Evolutionary conservation across 805 yeast genomes (phyloP), one percentile per base, ranked within the genome.

Genomic region (Nakazawaea anatomiae): DNA sequence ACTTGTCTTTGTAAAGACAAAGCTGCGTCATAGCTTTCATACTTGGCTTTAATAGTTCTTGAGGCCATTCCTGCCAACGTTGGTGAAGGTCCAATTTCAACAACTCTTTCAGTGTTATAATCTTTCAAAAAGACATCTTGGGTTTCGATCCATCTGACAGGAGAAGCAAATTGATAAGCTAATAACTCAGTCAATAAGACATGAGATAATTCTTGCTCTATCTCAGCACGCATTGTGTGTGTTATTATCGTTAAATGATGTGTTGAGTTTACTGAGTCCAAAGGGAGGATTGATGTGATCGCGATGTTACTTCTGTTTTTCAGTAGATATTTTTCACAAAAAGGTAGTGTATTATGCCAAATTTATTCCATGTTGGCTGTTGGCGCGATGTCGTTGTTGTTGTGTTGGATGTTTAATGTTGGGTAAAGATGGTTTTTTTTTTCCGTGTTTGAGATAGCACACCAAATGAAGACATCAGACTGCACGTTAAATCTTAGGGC

Each of bases 111-210:
- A 55, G 97, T 87, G 72, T 92, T 90, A 80, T 82, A 86, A 61
- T 90, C 94, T 69, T 88, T 87, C 68, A 94, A 80, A 67, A 94
- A 87, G 53, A 94, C 98, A 75, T 94, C 99, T 73, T 94, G 99
- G 55, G 99, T 94, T 70, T 95, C 99, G 69, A 95, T 94, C 98
- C 99, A 94, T 79, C 98, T 85, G 58, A 94, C 99, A 45, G 99
- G 99, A 55, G 97, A 91, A 46, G 99, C 99, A 65, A 94, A 94
- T 73, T 94, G 99, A 74, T 91, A 94, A 50, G 99, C 98, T 73
- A 94, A 79, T 61, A 94, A 83, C 79, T 94, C 99, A 30, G 97
- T 90, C 67, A 94, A 79, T 58, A 94, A 77, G 58, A 88, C 85
- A 69, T 94, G 98, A 59, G 99, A 96, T 59, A 94, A 82, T 69